phyloP scores from a whole-genome alignment of 495 filamentous ascomycete species.

The Trichocladium uniseriatum region DNA sequence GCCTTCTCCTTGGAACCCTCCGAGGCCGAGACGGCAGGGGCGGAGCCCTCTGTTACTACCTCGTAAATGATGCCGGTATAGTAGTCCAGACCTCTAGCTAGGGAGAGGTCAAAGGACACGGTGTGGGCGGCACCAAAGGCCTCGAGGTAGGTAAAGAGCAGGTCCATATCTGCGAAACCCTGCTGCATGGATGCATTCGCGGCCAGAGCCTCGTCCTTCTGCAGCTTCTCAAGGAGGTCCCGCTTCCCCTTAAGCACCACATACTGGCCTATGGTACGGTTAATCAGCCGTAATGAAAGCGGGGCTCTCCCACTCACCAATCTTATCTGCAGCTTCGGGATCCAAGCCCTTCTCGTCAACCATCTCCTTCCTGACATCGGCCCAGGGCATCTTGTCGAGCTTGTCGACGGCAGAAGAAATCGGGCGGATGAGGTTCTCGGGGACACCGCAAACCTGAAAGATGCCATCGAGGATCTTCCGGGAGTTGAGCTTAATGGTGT shows the following conservation, averaged over 20 bases:
- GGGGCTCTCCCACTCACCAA: constrained; percentile 60
- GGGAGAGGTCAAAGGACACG: constrained; percentile 71
- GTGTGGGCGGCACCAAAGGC: constrained; percentile 60
- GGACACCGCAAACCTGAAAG: constrained; percentile 85
- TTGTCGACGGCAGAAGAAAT: constrained; percentile 94
- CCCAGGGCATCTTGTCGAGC: constrained; percentile 87
- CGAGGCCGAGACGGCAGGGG: constrained; percentile 37
- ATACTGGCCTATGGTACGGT: constrained; percentile 9
- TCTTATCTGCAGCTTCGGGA: constrained; percentile 65
- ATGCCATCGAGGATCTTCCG: constrained; percentile 89
- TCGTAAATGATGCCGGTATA: constrained; percentile 84
- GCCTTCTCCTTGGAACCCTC: constrained; percentile 40
- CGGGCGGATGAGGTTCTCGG: constrained; percentile 69
- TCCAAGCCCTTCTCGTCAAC: constrained; percentile 72
- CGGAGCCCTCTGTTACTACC: constrained; percentile 60
- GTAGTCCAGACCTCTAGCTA: constrained; percentile 51
- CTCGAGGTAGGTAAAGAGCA: constrained; percentile 74
- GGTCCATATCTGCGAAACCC: constrained; percentile 71
- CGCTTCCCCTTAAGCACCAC: constrained; percentile 15
- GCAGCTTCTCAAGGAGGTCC: constrained; percentile 61
- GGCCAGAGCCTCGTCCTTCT: constrained; percentile 51
- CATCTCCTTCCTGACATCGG: constrained; percentile 87
- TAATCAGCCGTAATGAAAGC: constrained; percentile 9
- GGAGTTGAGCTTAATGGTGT: constrained; percentile 91
- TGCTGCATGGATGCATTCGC: constrained; percentile 63